These are phyloP conservation scores for Pseudotsuga menziesii DNA, from an alignment of 75 land plant species.

Conservation along the genomic window DNA sequence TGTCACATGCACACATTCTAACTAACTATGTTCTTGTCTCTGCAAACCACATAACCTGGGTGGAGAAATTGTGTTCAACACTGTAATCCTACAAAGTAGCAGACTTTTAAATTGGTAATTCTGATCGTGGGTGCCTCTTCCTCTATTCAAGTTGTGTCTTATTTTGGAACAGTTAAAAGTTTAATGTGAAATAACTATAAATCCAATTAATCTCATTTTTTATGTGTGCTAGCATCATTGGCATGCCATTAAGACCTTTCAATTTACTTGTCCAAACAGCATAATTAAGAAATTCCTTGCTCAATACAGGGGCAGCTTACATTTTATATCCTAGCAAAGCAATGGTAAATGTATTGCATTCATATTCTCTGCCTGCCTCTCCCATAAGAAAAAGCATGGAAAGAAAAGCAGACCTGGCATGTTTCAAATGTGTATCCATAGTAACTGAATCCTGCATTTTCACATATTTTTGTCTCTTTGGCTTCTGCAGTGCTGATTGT, in stretches of 20 bases:
- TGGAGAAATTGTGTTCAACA: too few species aligned
- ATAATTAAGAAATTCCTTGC: background rate
- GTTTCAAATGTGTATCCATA: background rate
- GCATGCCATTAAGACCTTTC: background rate
- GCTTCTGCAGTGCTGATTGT: constrained; percentile 6
- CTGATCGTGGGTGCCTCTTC: background rate
- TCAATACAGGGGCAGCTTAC: background rate
- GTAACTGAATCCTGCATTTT: background rate
- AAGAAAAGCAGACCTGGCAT: background rate
- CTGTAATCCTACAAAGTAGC: background rate
- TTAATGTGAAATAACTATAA: background rate
- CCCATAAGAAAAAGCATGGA: background rate
- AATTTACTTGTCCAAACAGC: background rate
- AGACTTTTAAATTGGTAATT: background rate
- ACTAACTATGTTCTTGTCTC: too few species aligned
- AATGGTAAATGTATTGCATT: background rate
- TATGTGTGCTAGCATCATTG: background rate
- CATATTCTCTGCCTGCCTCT: background rate
- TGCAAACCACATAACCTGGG: too few species aligned
- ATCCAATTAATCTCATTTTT: background rate
- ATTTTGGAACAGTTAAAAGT: background rate
- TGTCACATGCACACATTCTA: too few species aligned
- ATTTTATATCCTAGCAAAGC: background rate
- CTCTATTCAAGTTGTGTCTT: background rate
- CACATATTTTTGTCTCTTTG: constrained; percentile 11